Base-by-base conservation (phyloP, 257 asterid species). In the Capsicum pubescens region DNA sequence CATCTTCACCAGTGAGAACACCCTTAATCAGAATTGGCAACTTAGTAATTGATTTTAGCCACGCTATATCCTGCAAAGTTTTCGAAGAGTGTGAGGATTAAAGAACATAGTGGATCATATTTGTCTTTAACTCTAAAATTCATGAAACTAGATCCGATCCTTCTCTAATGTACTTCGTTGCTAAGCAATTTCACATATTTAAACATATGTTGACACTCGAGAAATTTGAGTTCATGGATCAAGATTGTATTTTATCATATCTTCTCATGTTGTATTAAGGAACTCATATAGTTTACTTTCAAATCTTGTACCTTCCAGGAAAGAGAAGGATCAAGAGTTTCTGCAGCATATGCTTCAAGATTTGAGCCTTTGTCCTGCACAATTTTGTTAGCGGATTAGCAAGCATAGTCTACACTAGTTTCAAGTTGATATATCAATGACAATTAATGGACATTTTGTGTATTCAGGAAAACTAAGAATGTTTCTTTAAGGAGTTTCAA, bases 1-100 rank as follows among this genome's bases (percentile, higher is more conserved):
- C 97, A 74, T 91, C 95, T 86, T 93, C 97, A 78, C 83, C n/a
- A 9, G 93, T 91, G 71, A 93, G 95, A 72, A 93, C 79, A 55
- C 97, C 93, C 87, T 93, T 90, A 32, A 93, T 83, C 70, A 93
- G 82, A 84, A 93, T 87, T n/a, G 97, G 97, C 86, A 90, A 88
- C 59, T 72, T 88, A 35, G 95, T 89, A 85, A 91, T 81, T 87
- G 94, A 89, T 84, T 85, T 93, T 84, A 93, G 83, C 97, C 97
- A 93, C n/a, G 77, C 88, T 83, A 93, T 90, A 87, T 93, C 97
- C 97, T 92, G 93, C 84, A 83, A 79, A 58, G 21, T 60, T 56
- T 63, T 11, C 1, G 12, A 5, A 4, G 26, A 76, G 9, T 19
- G 44, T 74, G 80, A 48, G 80, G 17, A 74, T 74, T 74, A 74